Evolutionary conservation across 192 early-diverging fungal species (phyloP).

Genomic region (Rhizophagus prolifer): DNA sequence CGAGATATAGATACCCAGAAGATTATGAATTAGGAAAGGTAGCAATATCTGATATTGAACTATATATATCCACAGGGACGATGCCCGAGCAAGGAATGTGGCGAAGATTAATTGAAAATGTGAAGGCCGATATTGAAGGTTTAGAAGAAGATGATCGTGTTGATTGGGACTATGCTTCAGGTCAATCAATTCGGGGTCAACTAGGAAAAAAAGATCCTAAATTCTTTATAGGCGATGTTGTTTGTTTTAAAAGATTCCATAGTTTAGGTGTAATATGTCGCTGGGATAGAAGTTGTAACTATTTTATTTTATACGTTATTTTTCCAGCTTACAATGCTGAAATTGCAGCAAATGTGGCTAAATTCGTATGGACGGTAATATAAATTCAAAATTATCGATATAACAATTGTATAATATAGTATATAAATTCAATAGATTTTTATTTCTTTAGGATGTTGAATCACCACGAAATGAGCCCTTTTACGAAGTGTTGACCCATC

Average conservation of each 20-base stretch:
- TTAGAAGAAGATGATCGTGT: constrained; percentile 18
- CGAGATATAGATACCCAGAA: constrained; percentile 19
- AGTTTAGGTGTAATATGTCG: constrained; percentile 25
- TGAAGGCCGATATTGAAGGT: constrained; percentile 13
- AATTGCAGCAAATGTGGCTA: constrained; percentile 21
- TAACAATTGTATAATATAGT: background rate
- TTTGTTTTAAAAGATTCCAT: constrained; percentile 24
- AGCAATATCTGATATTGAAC: constrained; percentile 18
- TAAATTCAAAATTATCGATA: background rate
- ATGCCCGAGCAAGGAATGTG: constrained; percentile 7
- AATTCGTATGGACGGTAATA: constrained; percentile 25
- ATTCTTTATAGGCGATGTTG: constrained; percentile 25
- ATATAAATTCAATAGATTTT: background rate
- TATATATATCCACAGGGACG: background rate
- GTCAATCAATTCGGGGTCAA: background rate
- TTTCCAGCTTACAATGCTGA: constrained; percentile 18
- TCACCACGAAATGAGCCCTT: constrained; percentile 17
- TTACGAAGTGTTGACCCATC: constrained; percentile 23
- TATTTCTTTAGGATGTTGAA: constrained; percentile 6
- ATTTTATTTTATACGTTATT: no score
- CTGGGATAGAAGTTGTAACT: constrained; percentile 29
- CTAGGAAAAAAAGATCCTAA: constrained; percentile 24
- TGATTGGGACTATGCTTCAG: constrained; percentile 25
- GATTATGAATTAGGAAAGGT: constrained; percentile 19
- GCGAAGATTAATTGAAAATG: constrained; percentile 6